Evolutionary conservation across 331 rosid species (phyloP).

Genomic region (Malus hybrid): DNA sequence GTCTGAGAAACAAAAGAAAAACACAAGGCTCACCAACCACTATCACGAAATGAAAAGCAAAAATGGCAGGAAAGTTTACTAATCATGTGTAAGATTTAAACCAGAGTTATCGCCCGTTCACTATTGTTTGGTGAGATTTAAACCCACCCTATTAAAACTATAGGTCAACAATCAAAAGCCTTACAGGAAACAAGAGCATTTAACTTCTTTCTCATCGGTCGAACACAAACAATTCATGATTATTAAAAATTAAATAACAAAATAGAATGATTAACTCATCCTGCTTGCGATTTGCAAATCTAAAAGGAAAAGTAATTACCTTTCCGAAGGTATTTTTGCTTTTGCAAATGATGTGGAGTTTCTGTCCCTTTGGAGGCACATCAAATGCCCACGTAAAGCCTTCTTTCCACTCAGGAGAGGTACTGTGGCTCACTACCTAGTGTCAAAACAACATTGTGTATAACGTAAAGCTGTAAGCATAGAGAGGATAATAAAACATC

Average conservation of each 20-base stretch:
- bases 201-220: not conserved
- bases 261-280: not conserved
- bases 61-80: not conserved
- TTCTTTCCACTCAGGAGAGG: slow-evolving; percentile 95
- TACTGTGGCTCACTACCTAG: slow-evolving; percentile 77
- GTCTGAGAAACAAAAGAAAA: slow-evolving; percentile 32
- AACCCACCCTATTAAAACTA: not conserved
- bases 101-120: not conserved
- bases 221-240: not conserved
- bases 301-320: slow-evolving; percentile 43
- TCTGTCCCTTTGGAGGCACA: slow-evolving; percentile 95
- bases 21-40: slow-evolving; percentile 5
- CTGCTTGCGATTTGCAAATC: not conserved
- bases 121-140: not conserved
- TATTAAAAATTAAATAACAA: too few relatives aligned
- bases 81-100: too few relatives aligned
- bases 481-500: slow-evolving; percentile 7
- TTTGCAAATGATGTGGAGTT: slow-evolving; percentile 85
- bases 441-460: slow-evolving; percentile 4
- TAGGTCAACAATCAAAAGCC: not conserved
- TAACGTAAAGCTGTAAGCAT: slow-evolving; percentile 10
- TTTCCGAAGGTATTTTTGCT: slow-evolving; percentile 96
- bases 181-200: not conserved
- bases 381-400: slow-evolving; percentile 96
- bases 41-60: slow-evolving; percentile 15